phyloP scores from a whole-genome alignment of 2,329 filamentous ascomycete species.

The Coniella vitis region DNA sequence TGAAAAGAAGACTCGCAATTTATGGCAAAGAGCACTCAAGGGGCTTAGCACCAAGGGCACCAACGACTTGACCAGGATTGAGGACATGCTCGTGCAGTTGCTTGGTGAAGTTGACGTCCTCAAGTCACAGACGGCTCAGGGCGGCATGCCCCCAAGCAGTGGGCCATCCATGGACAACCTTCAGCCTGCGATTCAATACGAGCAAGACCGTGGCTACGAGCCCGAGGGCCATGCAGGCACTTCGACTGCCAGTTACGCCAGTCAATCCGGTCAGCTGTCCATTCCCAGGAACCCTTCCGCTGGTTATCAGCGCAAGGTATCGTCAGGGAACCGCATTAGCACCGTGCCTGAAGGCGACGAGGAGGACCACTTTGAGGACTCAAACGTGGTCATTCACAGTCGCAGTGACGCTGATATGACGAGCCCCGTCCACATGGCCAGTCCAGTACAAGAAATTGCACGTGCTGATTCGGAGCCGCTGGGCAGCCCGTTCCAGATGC shows the following conservation, averaged over 20 bases:
- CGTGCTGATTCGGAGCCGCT: conserved; percentile 49
- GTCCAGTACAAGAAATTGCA: conserved; percentile 49
- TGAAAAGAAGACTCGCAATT: conserved; percentile 72
- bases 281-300: conserved; percentile 44
- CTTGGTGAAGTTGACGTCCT: conserved; percentile 85
- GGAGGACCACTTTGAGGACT: conserved; percentile 38
- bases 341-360: conserved; percentile 79
- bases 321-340: conserved; percentile 75
- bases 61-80: conserved; percentile 81
- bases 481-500: conserved; percentile 51
- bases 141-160: conserved; percentile 38
- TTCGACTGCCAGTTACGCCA: conserved; percentile 62
- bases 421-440: conserved; percentile 56
- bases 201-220: conserved; percentile 71
- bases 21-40: conserved; percentile 92
- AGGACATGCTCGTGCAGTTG: conserved; percentile 86
- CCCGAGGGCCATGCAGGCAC: conserved; percentile 74
- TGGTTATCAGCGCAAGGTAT: conserved; percentile 45
- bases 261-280: conserved; percentile 70
- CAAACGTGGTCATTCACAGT: conserved; percentile 12
- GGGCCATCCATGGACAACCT: conserved; percentile 64
- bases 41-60: conserved; percentile 82
- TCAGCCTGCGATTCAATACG: conserved; percentile 54
- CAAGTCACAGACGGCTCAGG: conserved; percentile 51
- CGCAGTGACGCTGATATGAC: conserved; percentile 47